phyloP scores from a whole-genome alignment of 306 rosid species.

The Malus sylvestris region DNA sequence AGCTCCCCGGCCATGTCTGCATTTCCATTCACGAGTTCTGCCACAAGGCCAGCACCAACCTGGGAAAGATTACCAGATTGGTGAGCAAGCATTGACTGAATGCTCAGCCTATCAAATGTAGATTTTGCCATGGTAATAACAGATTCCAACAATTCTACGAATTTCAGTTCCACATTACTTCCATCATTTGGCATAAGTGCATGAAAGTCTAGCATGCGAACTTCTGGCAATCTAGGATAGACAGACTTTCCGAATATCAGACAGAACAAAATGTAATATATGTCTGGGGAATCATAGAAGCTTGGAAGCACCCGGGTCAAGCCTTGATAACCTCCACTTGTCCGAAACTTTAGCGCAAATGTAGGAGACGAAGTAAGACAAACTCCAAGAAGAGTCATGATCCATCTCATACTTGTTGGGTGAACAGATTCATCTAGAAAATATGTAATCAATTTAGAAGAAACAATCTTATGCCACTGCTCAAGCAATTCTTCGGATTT shows the following conservation, averaged over 20 bases:
- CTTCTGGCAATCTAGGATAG: conserved; percentile 97
- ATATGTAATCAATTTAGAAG: conserved; percentile 90
- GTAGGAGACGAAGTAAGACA: conserved; percentile 95
- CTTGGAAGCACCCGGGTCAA: conserved; percentile 86
- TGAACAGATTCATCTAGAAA: conserved; percentile 97
- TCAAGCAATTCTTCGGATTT: conserved; percentile 87
- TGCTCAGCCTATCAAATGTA: conserved; percentile 83
- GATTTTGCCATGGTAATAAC: conserved; percentile 89
- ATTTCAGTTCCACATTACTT: conserved; percentile 56
- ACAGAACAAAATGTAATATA: conserved; percentile 93
- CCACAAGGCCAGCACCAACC: conserved; percentile 93
- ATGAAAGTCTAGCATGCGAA: conserved; percentile 97
- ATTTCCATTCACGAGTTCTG: conserved; percentile 92
- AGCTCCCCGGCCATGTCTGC: conserved; percentile 98
- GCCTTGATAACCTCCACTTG: conserved; percentile 97
- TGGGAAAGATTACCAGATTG: conserved; percentile 91
- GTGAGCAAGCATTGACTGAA: conserved; percentile 93
- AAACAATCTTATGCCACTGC: conserved; percentile 97
- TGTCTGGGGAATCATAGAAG: conserved; percentile 96
- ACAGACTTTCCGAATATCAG: conserved; percentile 95
- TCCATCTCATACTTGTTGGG: conserved; percentile 99
- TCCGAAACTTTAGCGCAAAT: conserved; percentile 84
- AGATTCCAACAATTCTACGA: conserved; percentile 81
- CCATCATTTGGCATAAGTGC: conserved; percentile 98
- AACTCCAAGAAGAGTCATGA: conserved; percentile 98